phyloP scores from a whole-genome alignment of 345 rosid species.

The Sonneratia alba region DNA sequence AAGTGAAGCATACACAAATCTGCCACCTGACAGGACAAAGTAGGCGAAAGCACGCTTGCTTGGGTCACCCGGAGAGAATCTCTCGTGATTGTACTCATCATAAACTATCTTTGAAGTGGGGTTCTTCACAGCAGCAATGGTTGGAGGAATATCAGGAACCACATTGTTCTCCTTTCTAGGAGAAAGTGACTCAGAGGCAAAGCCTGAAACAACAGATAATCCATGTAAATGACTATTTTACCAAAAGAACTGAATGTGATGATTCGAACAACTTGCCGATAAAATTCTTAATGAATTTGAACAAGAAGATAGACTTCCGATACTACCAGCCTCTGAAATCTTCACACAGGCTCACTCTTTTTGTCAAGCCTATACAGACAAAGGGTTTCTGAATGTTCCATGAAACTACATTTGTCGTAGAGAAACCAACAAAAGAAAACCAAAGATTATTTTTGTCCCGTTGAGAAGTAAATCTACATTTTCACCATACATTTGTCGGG shows the following conservation, averaged over 20 bases:
- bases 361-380: not conserved
- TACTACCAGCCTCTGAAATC: too few species aligned
- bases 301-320: not conserved
- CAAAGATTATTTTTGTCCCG: not conserved
- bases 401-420: not conserved
- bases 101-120: constrained; percentile 77
- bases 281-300: not conserved
- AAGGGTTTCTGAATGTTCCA: not conserved
- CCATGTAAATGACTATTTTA: not conserved
- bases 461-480: too few species aligned
- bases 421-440: not conserved
- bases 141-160: constrained; percentile 36
- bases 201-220: constrained; percentile 31
- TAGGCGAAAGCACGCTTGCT: constrained; percentile 94
- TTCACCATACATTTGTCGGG: too few species aligned
- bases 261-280: not conserved
- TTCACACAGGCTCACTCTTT: not conserved
- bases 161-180: constrained; percentile 34
- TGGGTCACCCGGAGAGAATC: constrained; percentile 89
- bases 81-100: constrained; percentile 78
- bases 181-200: constrained; percentile 41
- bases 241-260: not conserved
- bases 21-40: constrained; percentile 81
- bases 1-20: constrained; percentile 78
- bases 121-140: constrained; percentile 67